Conservation (phyloP, 192 early-diverging fungal species). For the Coemansia sp. region DNA sequence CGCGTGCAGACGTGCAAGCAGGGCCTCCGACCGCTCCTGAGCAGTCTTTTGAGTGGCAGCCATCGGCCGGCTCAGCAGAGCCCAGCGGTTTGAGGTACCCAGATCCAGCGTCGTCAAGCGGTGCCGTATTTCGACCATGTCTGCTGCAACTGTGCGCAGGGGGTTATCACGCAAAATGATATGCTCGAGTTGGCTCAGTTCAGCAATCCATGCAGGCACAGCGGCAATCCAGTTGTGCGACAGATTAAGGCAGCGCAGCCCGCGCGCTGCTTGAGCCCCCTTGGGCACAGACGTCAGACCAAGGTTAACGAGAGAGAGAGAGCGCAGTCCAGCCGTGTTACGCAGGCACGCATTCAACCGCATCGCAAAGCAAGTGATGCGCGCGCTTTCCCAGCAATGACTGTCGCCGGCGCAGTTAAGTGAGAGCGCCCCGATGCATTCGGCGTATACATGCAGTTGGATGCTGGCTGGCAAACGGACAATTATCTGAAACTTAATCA, state of each 20-base stretch:
- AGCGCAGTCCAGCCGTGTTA: conserved; percentile 24
- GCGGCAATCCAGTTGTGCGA: conserved; percentile 51
- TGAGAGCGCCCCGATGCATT: conserved; percentile 26
- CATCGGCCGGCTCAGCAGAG: conserved; percentile 24
- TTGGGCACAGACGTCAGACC: conserved; percentile 33
- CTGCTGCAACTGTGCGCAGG: conserved; percentile 35
- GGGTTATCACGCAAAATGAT: conserved; percentile 39
- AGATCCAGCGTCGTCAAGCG: conserved; percentile 36
- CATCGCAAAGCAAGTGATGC: conserved; percentile 37
- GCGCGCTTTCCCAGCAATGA: conserved; percentile 25
- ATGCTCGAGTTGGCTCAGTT: conserved; percentile 31
- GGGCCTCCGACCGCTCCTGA: conserved; percentile 14
- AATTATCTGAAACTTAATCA: conserved; percentile 18
- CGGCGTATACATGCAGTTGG: conserved; percentile 13
- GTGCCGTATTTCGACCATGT: conserved; percentile 49
- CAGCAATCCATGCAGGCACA: conserved; percentile 38
- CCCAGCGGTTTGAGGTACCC: conserved; percentile 26
- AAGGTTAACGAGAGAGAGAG: conserved; percentile 41
- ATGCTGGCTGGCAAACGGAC: conserved; percentile 39
- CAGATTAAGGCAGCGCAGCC: conserved; percentile 43
- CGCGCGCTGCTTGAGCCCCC: conserved; percentile 15
- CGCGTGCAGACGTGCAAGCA: conserved; percentile 27
- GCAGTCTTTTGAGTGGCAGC: conserved; percentile 15
- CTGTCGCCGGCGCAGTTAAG: conserved; percentile 33
- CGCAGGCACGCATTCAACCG: conserved; percentile 23